Evolutionary conservation across 169 alveolate genomes (phyloP).

Genomic region (Cryptosporidium viatorum): DNA sequence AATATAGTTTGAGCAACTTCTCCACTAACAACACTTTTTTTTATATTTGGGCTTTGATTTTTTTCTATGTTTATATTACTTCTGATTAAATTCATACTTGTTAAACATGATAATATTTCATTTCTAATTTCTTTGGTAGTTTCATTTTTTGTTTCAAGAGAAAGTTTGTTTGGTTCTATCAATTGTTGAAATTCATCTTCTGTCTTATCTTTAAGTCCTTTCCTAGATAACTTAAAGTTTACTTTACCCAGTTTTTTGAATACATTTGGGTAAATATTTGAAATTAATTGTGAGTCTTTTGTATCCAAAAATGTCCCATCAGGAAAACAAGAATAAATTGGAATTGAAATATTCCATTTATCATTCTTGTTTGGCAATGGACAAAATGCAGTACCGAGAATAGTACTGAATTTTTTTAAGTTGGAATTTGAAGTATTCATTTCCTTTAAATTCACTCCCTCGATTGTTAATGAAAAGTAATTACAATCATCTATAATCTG

Average conservation of each 20-base stretch:
- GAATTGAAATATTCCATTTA: slow-evolving; percentile 44
- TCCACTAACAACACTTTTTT: slow-evolving; percentile 32
- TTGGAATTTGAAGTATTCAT: background rate
- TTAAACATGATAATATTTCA: slow-evolving; percentile 10
- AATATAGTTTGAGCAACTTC: slow-evolving; percentile 33
- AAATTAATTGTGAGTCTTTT: background rate
- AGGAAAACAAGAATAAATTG: slow-evolving; percentile 32
- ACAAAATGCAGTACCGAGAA: slow-evolving; percentile 50
- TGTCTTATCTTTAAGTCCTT: background rate
- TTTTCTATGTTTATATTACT: background rate
- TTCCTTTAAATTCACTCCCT: slow-evolving; percentile 17
- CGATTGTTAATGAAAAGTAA: slow-evolving; percentile 10
- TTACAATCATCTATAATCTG: slow-evolving; percentile 6
- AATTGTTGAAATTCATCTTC: background rate
- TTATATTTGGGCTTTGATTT: background rate
- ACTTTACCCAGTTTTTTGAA: slow-evolving; percentile 39
- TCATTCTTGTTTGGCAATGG: slow-evolving; percentile 41
- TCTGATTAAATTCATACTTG: background rate
- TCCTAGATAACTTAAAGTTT: slow-evolving; percentile 27
- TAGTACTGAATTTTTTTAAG: background rate
- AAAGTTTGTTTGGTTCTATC: background rate
- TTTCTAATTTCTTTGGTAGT: slow-evolving; percentile 3
- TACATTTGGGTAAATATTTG: slow-evolving; percentile 8
- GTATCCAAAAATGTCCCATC: slow-evolving; percentile 1
- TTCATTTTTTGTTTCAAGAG: background rate